A percentile compares a stretch with the other conserved stretches of the same genome.
These are phyloP conservation scores for Sutorius australiensis DNA, from an alignment of 768 basidiomycete species.

Conservation along the genomic window DNA sequence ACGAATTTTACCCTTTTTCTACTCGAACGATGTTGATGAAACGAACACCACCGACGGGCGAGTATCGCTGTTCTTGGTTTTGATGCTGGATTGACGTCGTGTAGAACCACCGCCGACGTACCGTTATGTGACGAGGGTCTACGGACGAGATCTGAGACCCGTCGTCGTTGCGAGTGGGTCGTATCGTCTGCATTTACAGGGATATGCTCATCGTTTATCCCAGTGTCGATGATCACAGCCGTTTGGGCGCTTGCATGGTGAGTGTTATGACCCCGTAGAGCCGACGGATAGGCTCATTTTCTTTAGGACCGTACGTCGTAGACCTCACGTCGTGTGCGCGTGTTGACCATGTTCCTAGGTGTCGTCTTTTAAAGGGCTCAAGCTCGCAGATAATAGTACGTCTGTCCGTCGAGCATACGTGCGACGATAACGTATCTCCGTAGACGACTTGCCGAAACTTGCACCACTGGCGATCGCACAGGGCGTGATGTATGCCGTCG, in stretches of 20 bases:
- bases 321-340: background rate
- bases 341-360: slow-evolving; percentile 40
- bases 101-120: slow-evolving; percentile 51
- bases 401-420: slow-evolving; percentile 2
- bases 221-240: slow-evolving; percentile 43
- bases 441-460: slow-evolving; percentile 43
- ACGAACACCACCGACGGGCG: slow-evolving; percentile 14
- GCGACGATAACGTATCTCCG: background rate
- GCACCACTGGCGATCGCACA: slow-evolving; percentile 55
- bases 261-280: slow-evolving; percentile 27
- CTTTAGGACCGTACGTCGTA: slow-evolving; percentile 23
- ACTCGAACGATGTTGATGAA: slow-evolving; percentile 13
- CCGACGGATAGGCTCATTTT: background rate
- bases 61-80: background rate
- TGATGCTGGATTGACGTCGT: background rate
- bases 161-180: slow-evolving; percentile 47
- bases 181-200: background rate
- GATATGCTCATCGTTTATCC: background rate
- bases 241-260: slow-evolving; percentile 65
- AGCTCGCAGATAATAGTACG: slow-evolving; percentile 47
- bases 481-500: slow-evolving; percentile 52
- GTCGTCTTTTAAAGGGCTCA: slow-evolving; percentile 55
- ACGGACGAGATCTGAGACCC: slow-evolving; percentile 57
- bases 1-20: background rate
- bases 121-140: slow-evolving; percentile 54